These are phyloP conservation scores for Royoungia palumana DNA, from an alignment of 768 basidiomycete species.

Conservation along the genomic window DNA sequence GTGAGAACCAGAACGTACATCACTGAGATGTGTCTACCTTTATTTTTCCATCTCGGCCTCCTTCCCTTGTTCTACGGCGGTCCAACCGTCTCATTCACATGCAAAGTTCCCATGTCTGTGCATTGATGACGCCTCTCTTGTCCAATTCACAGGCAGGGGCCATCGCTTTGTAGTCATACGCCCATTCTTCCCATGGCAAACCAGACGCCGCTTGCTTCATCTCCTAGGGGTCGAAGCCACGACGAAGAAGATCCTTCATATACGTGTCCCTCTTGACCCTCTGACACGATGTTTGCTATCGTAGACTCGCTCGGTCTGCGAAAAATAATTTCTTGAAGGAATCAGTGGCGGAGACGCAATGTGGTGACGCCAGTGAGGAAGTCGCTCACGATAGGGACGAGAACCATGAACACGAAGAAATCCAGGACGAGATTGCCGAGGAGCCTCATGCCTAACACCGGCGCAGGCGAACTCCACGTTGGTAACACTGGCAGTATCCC, in stretches of 20 bases:
- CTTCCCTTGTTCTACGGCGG: slow-evolving; percentile 27
- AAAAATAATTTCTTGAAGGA: slow-evolving; percentile 30
- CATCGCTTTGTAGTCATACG: slow-evolving; percentile 31
- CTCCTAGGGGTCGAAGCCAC: slow-evolving; percentile 28
- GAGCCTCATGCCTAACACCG: slow-evolving; percentile 12
- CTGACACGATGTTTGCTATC: slow-evolving; percentile 20
- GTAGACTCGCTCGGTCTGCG: slow-evolving; percentile 29
- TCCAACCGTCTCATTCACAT: slow-evolving; percentile 34
- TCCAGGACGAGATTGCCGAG: slow-evolving; percentile 26
- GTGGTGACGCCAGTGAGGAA: slow-evolving; percentile 17
- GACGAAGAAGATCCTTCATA: slow-evolving; percentile 26
- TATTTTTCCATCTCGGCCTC: slow-evolving; percentile 21
- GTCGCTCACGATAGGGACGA: slow-evolving; percentile 23
- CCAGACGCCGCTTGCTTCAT: slow-evolving; percentile 23
- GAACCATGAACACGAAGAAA: slow-evolving; percentile 23
- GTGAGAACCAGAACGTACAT: neutral
- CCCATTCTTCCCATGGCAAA: slow-evolving; percentile 34
- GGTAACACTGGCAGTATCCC: slow-evolving; percentile 22
- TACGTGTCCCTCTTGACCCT: slow-evolving; percentile 24
- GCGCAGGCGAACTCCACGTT: slow-evolving; percentile 11
- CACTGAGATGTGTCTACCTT: slow-evolving; percentile 17
- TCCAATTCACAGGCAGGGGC: slow-evolving; percentile 20
- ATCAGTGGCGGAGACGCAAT: slow-evolving; percentile 28
- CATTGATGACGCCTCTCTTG: slow-evolving; percentile 17
- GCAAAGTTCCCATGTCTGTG: slow-evolving; percentile 27